Percentiles rank a stretch among this genome's conserved stretches.
phyloP scores from a whole-genome alignment of 2,329 filamentous ascomycete species.

The Microascus cirrosus region DNA sequence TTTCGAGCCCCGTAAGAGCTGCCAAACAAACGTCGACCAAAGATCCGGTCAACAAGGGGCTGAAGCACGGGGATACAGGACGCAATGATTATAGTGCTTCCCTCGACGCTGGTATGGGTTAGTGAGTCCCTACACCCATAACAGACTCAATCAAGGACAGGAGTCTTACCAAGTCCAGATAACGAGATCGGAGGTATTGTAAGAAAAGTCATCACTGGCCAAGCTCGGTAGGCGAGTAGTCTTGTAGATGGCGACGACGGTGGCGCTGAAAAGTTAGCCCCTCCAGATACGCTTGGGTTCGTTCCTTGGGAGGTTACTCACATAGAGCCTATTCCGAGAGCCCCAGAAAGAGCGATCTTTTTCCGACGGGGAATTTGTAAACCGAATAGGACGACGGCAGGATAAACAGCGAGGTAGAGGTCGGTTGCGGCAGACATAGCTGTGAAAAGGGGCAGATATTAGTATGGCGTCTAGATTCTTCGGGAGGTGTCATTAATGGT shows the following conservation, averaged over 20 bases:
- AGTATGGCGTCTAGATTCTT: neutral
- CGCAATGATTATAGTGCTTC: constrained; percentile 21
- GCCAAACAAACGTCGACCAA: constrained; percentile 10
- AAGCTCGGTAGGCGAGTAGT: constrained; percentile 15
- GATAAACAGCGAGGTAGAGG: constrained; percentile 29
- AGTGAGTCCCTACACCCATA: neutral
- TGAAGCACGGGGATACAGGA: constrained; percentile 22
- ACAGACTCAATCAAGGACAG: neutral
- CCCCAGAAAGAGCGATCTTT: constrained; percentile 24
- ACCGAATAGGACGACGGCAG: constrained; percentile 21
- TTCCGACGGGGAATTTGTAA: constrained; percentile 25
- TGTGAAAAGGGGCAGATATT: constrained; percentile 3
- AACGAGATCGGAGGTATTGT: constrained; percentile 27
- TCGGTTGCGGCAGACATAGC: constrained; percentile 23
- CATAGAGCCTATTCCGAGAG: constrained; percentile 26
- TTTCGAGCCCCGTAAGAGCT: neutral
- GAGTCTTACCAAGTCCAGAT: constrained; percentile 29
- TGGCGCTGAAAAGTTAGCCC: constrained; percentile 10
- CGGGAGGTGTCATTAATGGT: neutral
- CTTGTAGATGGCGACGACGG: constrained; percentile 18
- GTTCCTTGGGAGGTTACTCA: constrained; percentile 10
- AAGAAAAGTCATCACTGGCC: constrained; percentile 16
- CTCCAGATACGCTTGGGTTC: neutral
- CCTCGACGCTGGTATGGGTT: constrained; percentile 15
- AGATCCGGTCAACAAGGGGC: constrained; percentile 16